Evolutionary conservation across 352 stramenopile genomes (phyloP).

Genomic region (Thalassiosira exigua): DNA sequence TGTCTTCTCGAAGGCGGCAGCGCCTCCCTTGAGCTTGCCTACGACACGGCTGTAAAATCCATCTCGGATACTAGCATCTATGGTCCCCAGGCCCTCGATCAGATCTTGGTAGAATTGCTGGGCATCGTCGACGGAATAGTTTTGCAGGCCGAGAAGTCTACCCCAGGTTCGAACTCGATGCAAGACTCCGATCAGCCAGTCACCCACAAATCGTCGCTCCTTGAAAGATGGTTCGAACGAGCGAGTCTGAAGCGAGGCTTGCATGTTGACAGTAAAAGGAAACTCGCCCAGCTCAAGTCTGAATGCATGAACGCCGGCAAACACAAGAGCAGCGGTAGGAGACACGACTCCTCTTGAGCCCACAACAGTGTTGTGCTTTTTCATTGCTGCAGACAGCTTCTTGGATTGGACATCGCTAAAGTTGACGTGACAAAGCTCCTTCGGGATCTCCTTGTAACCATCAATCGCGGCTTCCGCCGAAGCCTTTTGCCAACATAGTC

Average conservation of each 20-base stretch:
- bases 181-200: slow-evolving; percentile 16
- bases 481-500: slow-evolving; percentile 22
- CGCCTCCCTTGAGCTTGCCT: slow-evolving; percentile 13
- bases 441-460: slow-evolving; percentile 24
- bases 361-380: slow-evolving; percentile 5
- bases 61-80: slow-evolving; percentile 18
- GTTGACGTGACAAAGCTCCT: slow-evolving; percentile 26
- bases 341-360: neutral
- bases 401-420: slow-evolving; percentile 24
- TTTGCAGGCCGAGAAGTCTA: slow-evolving; percentile 8
- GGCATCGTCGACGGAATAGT: slow-evolving; percentile 9
- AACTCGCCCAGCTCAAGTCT: slow-evolving; percentile 9
- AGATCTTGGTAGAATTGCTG: slow-evolving; percentile 20
- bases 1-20: slow-evolving; percentile 16
- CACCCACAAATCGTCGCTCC: slow-evolving; percentile 14
- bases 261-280: slow-evolving; percentile 13
- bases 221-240: slow-evolving; percentile 21
- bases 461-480: slow-evolving; percentile 20
- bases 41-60: slow-evolving; percentile 20
- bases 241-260: slow-evolving; percentile 20
- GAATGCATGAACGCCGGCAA: slow-evolving; percentile 14
- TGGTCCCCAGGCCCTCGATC: slow-evolving; percentile 10
- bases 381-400: slow-evolving; percentile 19
- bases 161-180: slow-evolving; percentile 11
- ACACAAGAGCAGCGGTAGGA: slow-evolving; percentile 14